Base-by-base conservation (phyloP, 2,329 filamentous ascomycete genomes). In the Colletotrichum sp. region DNA sequence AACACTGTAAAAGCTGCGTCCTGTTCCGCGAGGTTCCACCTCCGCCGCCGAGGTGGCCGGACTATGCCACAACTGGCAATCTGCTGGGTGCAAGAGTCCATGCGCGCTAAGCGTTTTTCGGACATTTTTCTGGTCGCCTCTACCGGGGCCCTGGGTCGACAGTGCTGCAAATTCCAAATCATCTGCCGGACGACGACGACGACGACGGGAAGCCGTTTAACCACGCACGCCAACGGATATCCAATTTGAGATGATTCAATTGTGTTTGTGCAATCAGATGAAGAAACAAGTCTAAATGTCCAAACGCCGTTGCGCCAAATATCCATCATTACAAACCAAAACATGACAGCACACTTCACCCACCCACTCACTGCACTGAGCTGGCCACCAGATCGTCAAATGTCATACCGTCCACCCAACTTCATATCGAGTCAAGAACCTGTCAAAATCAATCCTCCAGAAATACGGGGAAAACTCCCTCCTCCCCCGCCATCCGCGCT, bases 91-190 rank as follows among this genome's bases (percentile, higher is more conserved):
- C 6, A n/a, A 9, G 30, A 4, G 44, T 36, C 28, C 13, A 28
- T 15, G 67, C n/a, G 44, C 59, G 59, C 67, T 74, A 71, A 30
- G 19, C 71, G 30, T 5, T 19, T 59, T 48, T 9, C n/a, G 32
- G 67, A 63, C 28, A 16, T 64, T 57, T 32, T 65, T 44, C 7
- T 44, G 2, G 19, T 5, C 5, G n/a, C 63, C 16, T n/a, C 15
- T 30, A 34, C 67, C 44, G 48, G 48, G 55, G 16, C 39, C n/a
- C 55, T 55, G 61, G 61, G 63, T 48, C 36, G 63, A 39, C 57
- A 28, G 25, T 30, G 25, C 57, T 34, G 3, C 52, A n/a, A 27
- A 72, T 75, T 75, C 68, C 72, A 75, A 75, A 75, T 75, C 68
- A 67, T 44, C 28, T 28, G n/a, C 22, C 66, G n/a, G 39, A 39